Evolutionary conservation across 495 filamentous ascomycete genomes (phyloP), one percentile per base, ranked within the genome.

Genomic region (Penicillium tannophilum): DNA sequence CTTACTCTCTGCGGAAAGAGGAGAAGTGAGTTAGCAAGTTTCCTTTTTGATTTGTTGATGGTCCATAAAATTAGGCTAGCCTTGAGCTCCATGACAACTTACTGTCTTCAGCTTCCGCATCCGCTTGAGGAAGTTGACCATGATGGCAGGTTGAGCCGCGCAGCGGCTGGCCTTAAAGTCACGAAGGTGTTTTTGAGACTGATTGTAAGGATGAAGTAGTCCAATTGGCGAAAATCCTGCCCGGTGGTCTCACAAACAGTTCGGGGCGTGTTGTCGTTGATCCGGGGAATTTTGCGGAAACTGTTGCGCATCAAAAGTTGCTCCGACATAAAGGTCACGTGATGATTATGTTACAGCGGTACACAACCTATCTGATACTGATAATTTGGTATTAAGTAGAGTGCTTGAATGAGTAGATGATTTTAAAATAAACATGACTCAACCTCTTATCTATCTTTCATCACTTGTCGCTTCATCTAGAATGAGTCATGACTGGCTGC

Each of bases 111-210:
- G 77, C 77, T 86, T 88, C 69, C 86, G 80, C 85, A 92, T 89
- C 52, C 93, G 90, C 72, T 83, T 84, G 70, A 86, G 76, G 63
- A 93, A 72, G 71, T 86, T 88, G 64, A 93, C 90, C 91, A 94
- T 96, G 56, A 43, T 75, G 65, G 62, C 63, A 52, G 61, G 46
- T 50, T 58, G 50, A 58, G 50, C 56, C 64, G 66, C 67, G 62
- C 24, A 66, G 56, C 56, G 63, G 42, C 59, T 62, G 41, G 47
- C 53, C 60, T 60, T 61, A 56, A 20, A 62, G 55, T 53, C 55
- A 46, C 48, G 10, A 44, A 23, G 9, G 31, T 41, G 39, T 41
- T 41, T 41, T 12, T 41, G 14, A 6, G 7, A 41, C 24, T 8
- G 35, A 2, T 20, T 20, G 24, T 17, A 44, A 24, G 11, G 7